Percentiles rank a stretch among this genome's conserved stretches.
Evolutionary conservation across 257 asterid genomes (phyloP).

Genomic region (Solanum microdontum): DNA sequence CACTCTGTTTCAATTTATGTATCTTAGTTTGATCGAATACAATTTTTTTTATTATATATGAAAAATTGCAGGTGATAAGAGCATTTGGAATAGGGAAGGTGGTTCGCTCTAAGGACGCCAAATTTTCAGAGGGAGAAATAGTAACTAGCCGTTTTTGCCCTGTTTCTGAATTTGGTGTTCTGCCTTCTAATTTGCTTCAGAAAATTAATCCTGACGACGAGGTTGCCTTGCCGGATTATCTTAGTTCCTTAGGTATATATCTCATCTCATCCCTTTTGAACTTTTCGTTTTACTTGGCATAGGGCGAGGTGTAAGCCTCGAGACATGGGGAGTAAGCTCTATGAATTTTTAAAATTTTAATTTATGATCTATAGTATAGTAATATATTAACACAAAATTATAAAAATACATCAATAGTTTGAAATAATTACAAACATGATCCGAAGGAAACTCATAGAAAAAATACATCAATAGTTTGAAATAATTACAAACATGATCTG

Average conservation of each 20-base stretch:
- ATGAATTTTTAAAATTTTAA: too few relatives aligned
- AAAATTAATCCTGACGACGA: neutral
- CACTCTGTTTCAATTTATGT: neutral
- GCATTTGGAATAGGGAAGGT: neutral
- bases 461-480: too few relatives aligned
- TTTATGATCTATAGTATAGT: too few relatives aligned
- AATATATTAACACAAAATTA: too few relatives aligned
- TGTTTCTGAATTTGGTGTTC: neutral
- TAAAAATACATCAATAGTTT: too few relatives aligned
- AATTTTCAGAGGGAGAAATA: neutral
- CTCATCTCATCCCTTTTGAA: too few relatives aligned
- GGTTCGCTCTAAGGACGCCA: neutral
- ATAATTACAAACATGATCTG: too few relatives aligned
- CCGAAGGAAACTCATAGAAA: too few relatives aligned
- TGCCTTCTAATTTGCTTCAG: neutral
- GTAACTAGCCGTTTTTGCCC: neutral
- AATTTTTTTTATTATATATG: neutral
- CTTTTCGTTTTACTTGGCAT: too few relatives aligned
- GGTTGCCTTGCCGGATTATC: neutral
- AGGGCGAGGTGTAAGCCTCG: too few relatives aligned
- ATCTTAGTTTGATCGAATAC: neutral
- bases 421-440: too few relatives aligned
- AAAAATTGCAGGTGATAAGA: neutral
- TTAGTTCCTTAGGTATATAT: neutral
- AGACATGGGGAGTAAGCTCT: too few relatives aligned